phyloP scores from a whole-genome alignment of 2,329 filamentous ascomycete species.

The Leptographium galeiforme region DNA sequence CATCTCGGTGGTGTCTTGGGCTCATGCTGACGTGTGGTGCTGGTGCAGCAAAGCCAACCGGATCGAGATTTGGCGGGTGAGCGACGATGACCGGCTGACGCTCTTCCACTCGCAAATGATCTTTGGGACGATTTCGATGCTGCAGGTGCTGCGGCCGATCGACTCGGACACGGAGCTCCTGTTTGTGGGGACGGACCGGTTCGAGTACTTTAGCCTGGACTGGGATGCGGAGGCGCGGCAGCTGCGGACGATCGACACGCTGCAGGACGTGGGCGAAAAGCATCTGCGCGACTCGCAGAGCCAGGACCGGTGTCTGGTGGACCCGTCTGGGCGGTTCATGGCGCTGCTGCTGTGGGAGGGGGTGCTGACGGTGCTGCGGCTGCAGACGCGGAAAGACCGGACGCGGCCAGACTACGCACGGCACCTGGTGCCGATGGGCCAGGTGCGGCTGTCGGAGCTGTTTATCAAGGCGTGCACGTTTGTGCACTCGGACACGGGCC shows the following conservation, averaged over 20 bases:
- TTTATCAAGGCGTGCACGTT: constrained; percentile 46
- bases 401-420: constrained; percentile 30
- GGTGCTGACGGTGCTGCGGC: constrained; percentile 39
- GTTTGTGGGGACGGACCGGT: constrained; percentile 82
- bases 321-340: constrained; percentile 56
- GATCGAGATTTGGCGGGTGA: constrained; percentile 67
- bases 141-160: constrained; percentile 65
- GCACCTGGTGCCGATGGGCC: constrained; percentile 35
- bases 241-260: constrained; percentile 37
- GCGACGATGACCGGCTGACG: constrained; percentile 49
- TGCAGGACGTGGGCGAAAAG: constrained; percentile 41
- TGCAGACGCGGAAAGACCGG: constrained; percentile 31
- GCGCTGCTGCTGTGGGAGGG: constrained; percentile 48
- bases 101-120: constrained; percentile 58
- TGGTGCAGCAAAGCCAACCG: constrained; percentile 61
- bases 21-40: background rate
- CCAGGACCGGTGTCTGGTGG: constrained; percentile 69
- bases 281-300: constrained; percentile 67
- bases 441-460: constrained; percentile 43
- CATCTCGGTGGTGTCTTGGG: no score
- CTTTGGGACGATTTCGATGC: constrained; percentile 76
- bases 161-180: constrained; percentile 68
- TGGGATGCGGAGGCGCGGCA: constrained; percentile 54
- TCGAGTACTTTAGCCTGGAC: constrained; percentile 77
- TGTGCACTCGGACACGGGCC: constrained; percentile 42